Percentiles rank a stretch among this genome's conserved stretches.
Evolutionary conservation across 106 monocot species (phyloP).

Genomic region (Narthecium ossifragum): DNA sequence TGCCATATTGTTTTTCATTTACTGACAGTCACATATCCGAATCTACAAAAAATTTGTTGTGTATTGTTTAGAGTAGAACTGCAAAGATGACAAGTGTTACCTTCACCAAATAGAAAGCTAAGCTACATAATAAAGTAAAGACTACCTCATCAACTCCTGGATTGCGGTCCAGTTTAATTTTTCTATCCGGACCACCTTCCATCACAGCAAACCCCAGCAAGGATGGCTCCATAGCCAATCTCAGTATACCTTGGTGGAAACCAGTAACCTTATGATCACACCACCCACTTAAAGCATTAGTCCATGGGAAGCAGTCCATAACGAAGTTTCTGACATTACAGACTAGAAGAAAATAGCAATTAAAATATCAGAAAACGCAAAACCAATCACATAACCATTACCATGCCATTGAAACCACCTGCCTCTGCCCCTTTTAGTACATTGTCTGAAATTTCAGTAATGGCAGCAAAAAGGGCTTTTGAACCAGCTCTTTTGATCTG

Average conservation of each 20-base stretch:
- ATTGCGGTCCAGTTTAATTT: conserved; percentile 80
- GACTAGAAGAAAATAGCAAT: not conserved
- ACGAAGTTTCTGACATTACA: not conserved
- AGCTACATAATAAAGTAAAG: conserved; percentile 1
- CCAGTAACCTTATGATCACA: conserved; percentile 47
- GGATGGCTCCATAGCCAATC: conserved; percentile 88
- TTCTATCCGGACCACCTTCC: conserved; percentile 91
- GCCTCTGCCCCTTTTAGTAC: conserved; percentile 81
- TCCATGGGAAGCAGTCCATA: not conserved
- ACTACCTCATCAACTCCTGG: conserved; percentile 88
- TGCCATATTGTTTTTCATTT: no score
- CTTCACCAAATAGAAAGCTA: not conserved
- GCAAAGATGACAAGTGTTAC: not conserved
- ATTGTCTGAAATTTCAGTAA: conserved; percentile 89
- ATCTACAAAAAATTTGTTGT: not conserved
- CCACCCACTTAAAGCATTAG: not conserved
- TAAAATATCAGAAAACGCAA: no score
- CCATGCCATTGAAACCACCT: conserved; percentile 84
- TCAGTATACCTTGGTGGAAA: conserved; percentile 89
- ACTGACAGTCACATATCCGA: not conserved
- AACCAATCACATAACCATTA: conserved; percentile 22
- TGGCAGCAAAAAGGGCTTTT: conserved; percentile 77
- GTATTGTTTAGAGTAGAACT: not conserved
- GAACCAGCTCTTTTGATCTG: conserved; percentile 83
- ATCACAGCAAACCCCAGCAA: conserved; percentile 69